Evolutionary conservation across 176 grass and related monocot genomes (phyloP).

Genomic region (Stipa capillata): DNA sequence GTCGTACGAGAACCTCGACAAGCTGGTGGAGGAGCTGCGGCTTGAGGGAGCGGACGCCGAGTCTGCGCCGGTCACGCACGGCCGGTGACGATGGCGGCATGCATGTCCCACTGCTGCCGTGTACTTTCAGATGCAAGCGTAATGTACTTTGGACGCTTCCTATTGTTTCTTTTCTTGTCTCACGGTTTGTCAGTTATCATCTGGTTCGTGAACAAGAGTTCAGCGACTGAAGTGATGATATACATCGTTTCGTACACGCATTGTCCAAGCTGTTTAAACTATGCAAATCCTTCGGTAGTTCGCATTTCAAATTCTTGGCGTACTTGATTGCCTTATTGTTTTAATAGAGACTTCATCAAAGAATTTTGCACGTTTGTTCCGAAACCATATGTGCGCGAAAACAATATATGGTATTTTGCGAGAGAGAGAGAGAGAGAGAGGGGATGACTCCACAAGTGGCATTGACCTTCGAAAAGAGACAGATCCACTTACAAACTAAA

Average conservation of each 20-base stretch:
- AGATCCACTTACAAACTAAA: too few species aligned
- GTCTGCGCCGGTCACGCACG: neutral
- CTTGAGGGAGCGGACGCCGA: neutral
- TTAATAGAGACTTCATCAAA: too few species aligned
- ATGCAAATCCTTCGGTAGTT: too few species aligned
- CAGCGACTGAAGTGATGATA: neutral
- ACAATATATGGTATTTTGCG: too few species aligned
- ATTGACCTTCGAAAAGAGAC: too few species aligned
- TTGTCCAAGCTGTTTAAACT: neutral
- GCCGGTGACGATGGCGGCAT: neutral
- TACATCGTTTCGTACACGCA: neutral
- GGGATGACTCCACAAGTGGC: too few species aligned
- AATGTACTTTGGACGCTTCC: neutral
- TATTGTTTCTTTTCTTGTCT: neutral
- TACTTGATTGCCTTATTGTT: too few species aligned
- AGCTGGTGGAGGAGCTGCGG: conserved; percentile 15
- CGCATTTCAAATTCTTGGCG: too few species aligned
- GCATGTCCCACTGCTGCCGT: too few species aligned
- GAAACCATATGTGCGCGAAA: too few species aligned
- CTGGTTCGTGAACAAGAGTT: neutral
- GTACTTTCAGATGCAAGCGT: neutral
- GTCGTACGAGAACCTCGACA: conserved; percentile 10
- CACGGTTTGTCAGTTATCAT: neutral
- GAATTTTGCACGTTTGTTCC: too few species aligned
- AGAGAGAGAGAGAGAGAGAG: too few species aligned